Evolutionary conservation across 106 monocot genomes (phyloP), one percentile per base, ranked within the genome.

Genomic region (Gastrodia elata): DNA sequence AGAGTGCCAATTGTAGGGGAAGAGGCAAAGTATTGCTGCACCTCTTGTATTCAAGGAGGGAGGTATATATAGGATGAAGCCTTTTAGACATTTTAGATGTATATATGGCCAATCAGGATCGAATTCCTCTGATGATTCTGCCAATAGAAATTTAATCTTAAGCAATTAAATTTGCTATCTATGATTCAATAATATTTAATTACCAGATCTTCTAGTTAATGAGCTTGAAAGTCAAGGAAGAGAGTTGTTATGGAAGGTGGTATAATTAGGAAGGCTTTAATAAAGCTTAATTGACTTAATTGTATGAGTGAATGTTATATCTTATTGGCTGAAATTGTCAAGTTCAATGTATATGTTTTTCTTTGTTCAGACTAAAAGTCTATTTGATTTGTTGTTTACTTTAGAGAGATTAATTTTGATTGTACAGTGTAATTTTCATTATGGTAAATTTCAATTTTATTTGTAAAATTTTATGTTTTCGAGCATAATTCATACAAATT

Each of bases 31-130:
- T 0, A 68, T 68, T 28, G 13, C 30, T 28, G 13, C 30, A 61
- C 30, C 11, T 61, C 20, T 36, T 20, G 36, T 36, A 37, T n/a
- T 16, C 1, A 20, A 38, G 34, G n/a, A 11, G 35, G 36, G 8
- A 37, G 38, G 42, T 70, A 27, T 72, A 72, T 48, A 49, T 72
- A 72, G 43, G 34, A 46, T 18, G 61, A 59, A 59, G 20, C 25
- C 52, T 22, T n/a, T 52, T 52, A 30, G 28, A n/a, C n/a, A n/a
- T n/a, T n/a, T n/a, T 9, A 28, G 59, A 59, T 27, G 59, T 24
- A 3, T 27, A n/a, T 6, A 52, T 52, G 52, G 15, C 6, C n/a
- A 22, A 22, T 32, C 13, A 11, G 27, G 9, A 68, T 38, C 20
- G 8, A 22, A 39, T 68, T 38, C 39, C 22, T 38, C 39, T 68